A percentile compares a stretch with the other conserved stretches of the same genome.
phyloP scores from a whole-genome alignment of 106 monocot genomes.

The Acorus gramineus region DNA sequence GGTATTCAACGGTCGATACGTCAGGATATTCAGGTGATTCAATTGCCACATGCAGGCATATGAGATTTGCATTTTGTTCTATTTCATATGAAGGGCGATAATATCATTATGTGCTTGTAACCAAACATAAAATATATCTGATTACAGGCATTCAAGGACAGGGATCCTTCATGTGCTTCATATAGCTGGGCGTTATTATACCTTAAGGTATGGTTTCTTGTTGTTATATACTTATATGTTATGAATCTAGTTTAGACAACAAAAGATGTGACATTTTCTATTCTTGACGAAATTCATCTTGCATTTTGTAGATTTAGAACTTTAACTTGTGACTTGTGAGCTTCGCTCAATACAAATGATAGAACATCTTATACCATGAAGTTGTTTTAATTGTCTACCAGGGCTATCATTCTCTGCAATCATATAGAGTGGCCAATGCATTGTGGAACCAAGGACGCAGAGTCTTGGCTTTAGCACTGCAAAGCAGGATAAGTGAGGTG shows the following conservation, averaged over 20 bases:
- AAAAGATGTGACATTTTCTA: too few species aligned
- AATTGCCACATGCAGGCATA: neutral
- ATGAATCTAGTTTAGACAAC: too few species aligned
- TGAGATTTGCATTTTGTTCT: neutral
- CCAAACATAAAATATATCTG: neutral
- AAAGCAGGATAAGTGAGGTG: conserved; percentile 95
- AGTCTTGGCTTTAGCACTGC: conserved; percentile 82
- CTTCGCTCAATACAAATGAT: too few species aligned
- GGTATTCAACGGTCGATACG: conserved; percentile 70
- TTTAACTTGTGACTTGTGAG: too few species aligned
- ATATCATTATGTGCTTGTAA: too few species aligned
- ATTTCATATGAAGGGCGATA: too few species aligned
- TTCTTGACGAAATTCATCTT: too few species aligned
- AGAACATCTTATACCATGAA: too few species aligned
- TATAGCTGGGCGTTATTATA: conserved; percentile 86
- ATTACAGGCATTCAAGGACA: conserved; percentile 71
- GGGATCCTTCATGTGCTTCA: conserved; percentile 80
- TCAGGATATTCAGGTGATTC: conserved; percentile 79
- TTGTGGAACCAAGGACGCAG: conserved; percentile 82
- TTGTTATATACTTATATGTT: neutral
- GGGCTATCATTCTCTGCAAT: conserved; percentile 93
- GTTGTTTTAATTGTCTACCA: conserved; percentile 8
- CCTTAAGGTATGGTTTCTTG: conserved; percentile 50
- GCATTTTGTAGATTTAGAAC: too few species aligned
- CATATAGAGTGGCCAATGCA: conserved; percentile 86